Evolutionary conservation across 805 yeast species (phyloP).

Genomic region (Ogataea henricii): DNA sequence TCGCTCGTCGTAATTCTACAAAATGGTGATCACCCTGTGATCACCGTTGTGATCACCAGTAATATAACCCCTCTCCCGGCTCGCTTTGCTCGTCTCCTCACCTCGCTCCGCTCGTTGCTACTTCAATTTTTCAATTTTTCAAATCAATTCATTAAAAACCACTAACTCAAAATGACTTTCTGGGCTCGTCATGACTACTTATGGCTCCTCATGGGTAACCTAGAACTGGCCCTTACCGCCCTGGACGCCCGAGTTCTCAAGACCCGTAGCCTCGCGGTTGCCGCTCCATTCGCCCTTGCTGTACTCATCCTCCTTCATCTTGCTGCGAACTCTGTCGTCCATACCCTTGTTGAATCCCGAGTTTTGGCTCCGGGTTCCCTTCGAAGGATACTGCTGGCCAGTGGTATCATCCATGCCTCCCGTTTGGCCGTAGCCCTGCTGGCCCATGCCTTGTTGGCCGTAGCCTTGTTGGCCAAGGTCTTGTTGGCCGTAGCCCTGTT

Average conservation of each 20-base stretch:
- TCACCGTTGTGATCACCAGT: too few species aligned
- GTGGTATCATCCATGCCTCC: not conserved
- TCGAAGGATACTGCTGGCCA: constrained; percentile 8
- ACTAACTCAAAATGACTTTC: too few species aligned
- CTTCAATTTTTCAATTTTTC: too few species aligned
- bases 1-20: too few species aligned
- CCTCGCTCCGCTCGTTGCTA: too few species aligned
- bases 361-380: not conserved
- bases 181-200: too few species aligned
- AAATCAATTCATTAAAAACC: too few species aligned
- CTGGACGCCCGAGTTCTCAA: constrained; percentile 12
- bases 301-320: constrained; percentile 18
- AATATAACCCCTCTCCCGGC: too few species aligned
- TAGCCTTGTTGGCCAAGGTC: not conserved
- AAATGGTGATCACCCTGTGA: too few species aligned
- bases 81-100: too few species aligned
- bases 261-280: constrained; percentile 14
- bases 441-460: constrained; percentile 9
- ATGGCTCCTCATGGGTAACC: too few species aligned
- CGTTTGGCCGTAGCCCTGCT: constrained; percentile 3
- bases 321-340: constrained; percentile 15
- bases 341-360: constrained; percentile 11
- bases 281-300: constrained; percentile 10
- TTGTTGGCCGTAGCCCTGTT: not conserved
- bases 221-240: constrained; percentile 12